Conservation (phyloP, 2,329 filamentous ascomycete genomes). For the Colletotrichum simmondsii region DNA sequence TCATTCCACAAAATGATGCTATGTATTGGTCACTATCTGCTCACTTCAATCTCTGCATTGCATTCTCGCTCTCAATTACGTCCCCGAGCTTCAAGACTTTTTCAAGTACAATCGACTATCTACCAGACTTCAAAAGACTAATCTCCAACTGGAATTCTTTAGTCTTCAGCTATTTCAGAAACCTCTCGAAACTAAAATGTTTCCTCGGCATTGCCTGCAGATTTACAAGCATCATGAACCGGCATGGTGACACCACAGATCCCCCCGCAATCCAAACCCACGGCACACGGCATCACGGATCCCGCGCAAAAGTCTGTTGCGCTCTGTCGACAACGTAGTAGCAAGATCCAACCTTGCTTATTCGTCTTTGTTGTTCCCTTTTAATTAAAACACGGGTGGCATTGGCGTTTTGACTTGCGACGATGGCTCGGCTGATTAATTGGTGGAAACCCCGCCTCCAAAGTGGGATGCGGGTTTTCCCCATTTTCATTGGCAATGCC, state of each 20-base stretch:
- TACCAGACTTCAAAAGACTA: neutral
- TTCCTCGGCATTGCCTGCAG: neutral
- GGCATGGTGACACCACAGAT: neutral
- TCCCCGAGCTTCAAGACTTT: too few relatives aligned
- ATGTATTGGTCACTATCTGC: neutral
- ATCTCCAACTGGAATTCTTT: neutral
- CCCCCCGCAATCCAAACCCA: conserved; percentile 9
- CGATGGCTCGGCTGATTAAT: neutral
- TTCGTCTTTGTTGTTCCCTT: neutral
- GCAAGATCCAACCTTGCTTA: neutral
- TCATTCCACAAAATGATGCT: neutral
- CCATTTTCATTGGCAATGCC: neutral
- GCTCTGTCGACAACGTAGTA: neutral
- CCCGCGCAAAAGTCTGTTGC: neutral
- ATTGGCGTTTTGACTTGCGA: neutral
- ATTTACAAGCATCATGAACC: neutral
- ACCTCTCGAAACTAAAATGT: neutral
- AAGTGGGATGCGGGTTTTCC: neutral
- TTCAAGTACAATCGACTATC: too few relatives aligned
- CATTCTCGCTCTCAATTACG: neutral
- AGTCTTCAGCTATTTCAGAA: neutral
- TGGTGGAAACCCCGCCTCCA: conserved; percentile 8
- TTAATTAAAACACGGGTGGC: neutral
- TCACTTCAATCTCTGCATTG: too few relatives aligned
- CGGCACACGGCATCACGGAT: neutral